Base-by-base conservation (phyloP, 2,329 filamentous ascomycete species). In the Colletotrichum liriopes region DNA sequence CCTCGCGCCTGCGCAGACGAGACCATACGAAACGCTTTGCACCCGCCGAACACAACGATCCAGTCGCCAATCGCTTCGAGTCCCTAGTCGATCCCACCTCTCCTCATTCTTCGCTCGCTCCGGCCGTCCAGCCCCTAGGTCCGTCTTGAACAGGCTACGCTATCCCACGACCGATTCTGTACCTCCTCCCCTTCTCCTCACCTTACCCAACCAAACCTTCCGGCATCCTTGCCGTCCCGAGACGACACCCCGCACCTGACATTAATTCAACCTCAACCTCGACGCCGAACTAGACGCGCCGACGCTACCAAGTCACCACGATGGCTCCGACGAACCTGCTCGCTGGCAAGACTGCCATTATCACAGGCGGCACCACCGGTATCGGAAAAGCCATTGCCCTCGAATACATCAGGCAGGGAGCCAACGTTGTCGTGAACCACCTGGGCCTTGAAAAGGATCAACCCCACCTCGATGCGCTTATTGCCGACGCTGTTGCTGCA, bases 301-400 rank as follows among this genome's bases (percentile, higher is more conserved):
- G 29, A 26, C 32, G 18, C n/a, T 29, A 16, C 12, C 16, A n/a
- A 41, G 14, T 20, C 9, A 39, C 37, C 64, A 75, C 45, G n/a
- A 88, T 88, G 86, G 79, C 85, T 6, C 75, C 79, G 55, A 78
- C 82, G 23, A 85, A 85, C 75, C 87, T 96, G 76, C 90, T 97
- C 69, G 79, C 84, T 66, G 90, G 89, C 81, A 97, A 97, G 82
- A 92, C 92, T 16, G 94, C 94, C 82, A 93, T 94, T 80, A 94
- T 98, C 78, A 97, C 94, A 0, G 94, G 95, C 75, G 94, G 93
- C 69, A 92, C 93, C 4, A 97, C 94, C 1, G 94, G 94, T 67
- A 97, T 97, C 77, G 95, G 95, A 64, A 90, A 93, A 75, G 95
- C 94, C 76, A 97, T 97, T 74, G 91, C 93, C 52, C 88, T 97